Conservation (phyloP, 257 asterid genomes). For the Petrea volubilis region DNA sequence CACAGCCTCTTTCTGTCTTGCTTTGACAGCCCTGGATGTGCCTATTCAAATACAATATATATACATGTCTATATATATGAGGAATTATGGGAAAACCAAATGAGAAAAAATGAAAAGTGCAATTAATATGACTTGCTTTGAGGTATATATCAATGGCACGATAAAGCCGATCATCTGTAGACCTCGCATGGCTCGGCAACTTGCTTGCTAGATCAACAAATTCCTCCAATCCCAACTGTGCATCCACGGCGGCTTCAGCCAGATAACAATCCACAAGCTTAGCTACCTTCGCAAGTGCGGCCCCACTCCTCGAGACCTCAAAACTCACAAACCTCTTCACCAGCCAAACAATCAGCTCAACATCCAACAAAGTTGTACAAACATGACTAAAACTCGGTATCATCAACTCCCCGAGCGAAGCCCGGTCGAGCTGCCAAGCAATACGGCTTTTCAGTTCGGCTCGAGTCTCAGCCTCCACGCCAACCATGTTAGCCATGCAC, state of each 20-base stretch:
- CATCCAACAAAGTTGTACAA: conserved; percentile 63
- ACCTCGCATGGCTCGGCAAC: conserved; percentile 61
- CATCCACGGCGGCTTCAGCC: conserved; percentile 73
- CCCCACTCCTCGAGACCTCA: conserved; percentile 48
- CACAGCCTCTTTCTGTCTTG: conserved; percentile 62
- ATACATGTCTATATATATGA: too few species aligned
- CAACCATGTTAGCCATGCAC: conserved; percentile 57
- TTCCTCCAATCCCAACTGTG: conserved; percentile 33
- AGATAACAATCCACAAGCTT: conserved; percentile 71
- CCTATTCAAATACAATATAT: conserved; percentile 40
- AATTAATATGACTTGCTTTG: too few species aligned
- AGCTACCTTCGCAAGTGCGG: conserved; percentile 58
- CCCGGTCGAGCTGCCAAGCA: conserved; percentile 80
- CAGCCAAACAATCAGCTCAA: conserved; percentile 55
- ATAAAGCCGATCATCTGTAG: conserved; percentile 55
- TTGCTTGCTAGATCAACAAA: conserved; percentile 52
- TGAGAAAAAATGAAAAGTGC: background rate
- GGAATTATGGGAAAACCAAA: too few species aligned
- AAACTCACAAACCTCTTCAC: conserved; percentile 47
- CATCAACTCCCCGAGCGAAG: conserved; percentile 66
- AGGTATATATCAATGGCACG: conserved; percentile 78
- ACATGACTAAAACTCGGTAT: conserved; percentile 73
- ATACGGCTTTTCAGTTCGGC: conserved; percentile 61
- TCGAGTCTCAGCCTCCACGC: conserved; percentile 36
- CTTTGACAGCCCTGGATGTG: conserved; percentile 62